These are phyloP conservation scores for Penicillium riverlandense DNA, from an alignment of 495 filamentous ascomycete genomes.

Conservation along the genomic window DNA sequence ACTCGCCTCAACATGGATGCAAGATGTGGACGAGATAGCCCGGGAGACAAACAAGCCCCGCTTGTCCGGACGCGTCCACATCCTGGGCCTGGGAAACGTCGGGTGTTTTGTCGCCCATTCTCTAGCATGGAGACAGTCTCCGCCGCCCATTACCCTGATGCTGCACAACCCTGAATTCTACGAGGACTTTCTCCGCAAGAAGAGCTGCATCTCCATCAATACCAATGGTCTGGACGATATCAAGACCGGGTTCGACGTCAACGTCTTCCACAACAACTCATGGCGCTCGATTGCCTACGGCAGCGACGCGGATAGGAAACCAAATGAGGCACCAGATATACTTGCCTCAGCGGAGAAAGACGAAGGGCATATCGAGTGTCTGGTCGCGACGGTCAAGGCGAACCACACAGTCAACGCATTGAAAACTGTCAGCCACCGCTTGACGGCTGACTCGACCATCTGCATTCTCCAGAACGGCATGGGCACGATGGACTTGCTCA, in stretches of 20 bases:
- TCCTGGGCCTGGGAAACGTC: conserved; percentile 52
- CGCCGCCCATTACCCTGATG: conserved; percentile 53
- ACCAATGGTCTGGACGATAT: conserved; percentile 33
- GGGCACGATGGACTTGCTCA: conserved; percentile 70
- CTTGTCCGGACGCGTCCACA: conserved; percentile 46
- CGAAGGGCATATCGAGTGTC: conserved; percentile 56
- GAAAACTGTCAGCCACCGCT: conserved; percentile 48
- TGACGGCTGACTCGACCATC: conserved; percentile 68
- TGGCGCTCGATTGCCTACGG: conserved; percentile 23
- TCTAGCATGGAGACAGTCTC: conserved; percentile 45
- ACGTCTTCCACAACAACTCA: conserved; percentile 19
- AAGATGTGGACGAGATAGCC: conserved; percentile 22
- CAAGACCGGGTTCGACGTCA: conserved; percentile 36
- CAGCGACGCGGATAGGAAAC: no score
- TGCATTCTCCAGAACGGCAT: conserved; percentile 79
- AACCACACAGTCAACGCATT: conserved; percentile 51
- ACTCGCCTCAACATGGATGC: conserved; percentile 24
- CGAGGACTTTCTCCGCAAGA: conserved; percentile 15
- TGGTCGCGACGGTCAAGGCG: conserved; percentile 66
- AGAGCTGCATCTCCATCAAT: conserved; percentile 23
- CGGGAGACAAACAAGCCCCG: conserved; percentile 10
- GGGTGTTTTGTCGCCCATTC: conserved; percentile 56
- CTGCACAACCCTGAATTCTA: conserved; percentile 35
- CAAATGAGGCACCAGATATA: background rate
- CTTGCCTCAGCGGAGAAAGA: conserved; percentile 6